phyloP scores from a whole-genome alignment of 1,139 yeast genomes.

The Oligophagozyma castellii region DNA sequence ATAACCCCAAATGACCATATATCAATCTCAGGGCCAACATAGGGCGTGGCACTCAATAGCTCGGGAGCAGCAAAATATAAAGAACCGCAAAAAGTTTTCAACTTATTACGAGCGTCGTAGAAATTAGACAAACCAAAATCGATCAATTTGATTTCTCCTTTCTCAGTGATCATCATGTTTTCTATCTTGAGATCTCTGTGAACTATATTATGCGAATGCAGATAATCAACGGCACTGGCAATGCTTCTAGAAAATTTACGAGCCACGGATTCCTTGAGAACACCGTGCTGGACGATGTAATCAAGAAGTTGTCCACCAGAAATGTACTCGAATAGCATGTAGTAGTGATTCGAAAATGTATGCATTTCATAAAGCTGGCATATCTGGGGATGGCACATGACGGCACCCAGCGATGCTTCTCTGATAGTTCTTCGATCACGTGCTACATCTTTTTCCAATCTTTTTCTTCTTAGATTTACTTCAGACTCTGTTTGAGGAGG shows the following conservation, averaged over 20 bases:
- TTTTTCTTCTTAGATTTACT: constrained; percentile 44
- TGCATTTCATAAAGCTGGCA: constrained; percentile 85
- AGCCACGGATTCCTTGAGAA: constrained; percentile 81
- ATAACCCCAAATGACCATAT: constrained; percentile 98
- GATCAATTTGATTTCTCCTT: constrained; percentile 86
- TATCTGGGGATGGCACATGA: constrained; percentile 79
- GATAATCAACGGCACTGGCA: constrained; percentile 82
- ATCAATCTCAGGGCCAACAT: constrained; percentile 92
- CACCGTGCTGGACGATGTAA: constrained; percentile 91
- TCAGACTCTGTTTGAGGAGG: constrained; percentile 36
- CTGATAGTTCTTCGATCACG: constrained; percentile 84
- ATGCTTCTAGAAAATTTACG: constrained; percentile 91
- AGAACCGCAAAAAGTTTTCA: constrained; percentile 93
- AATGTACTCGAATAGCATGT: constrained; percentile 90
- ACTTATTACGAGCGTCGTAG: constrained; percentile 52
- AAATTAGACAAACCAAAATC: constrained; percentile 91
- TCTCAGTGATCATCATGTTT: constrained; percentile 81
- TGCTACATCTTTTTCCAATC: constrained; percentile 71
- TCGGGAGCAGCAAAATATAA: constrained; percentile 97
- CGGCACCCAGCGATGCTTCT: constrained; percentile 85
- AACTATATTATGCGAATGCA: constrained; percentile 86
- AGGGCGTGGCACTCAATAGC: constrained; percentile 77
- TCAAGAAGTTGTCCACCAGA: constrained; percentile 97
- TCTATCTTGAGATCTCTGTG: constrained; percentile 95
- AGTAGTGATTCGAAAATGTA: constrained; percentile 90